Conservation (phyloP, 352 stramenopile genomes). For the Phytophthora palmivora region DNA sequence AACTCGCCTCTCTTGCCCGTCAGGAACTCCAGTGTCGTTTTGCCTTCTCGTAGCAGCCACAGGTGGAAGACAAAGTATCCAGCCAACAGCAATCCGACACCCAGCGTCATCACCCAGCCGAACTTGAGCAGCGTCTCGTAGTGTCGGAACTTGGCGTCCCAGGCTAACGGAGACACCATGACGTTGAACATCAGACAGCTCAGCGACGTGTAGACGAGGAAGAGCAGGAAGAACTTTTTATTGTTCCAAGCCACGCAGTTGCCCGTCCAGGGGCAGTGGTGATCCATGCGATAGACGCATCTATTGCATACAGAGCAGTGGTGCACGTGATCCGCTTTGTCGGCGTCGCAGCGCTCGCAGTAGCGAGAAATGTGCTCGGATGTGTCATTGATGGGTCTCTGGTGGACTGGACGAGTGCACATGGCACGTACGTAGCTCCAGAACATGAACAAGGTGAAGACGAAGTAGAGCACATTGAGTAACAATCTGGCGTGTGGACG, state of each 20-base stretch:
- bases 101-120: slow-evolving; percentile 57
- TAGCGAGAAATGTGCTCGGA: slow-evolving; percentile 49
- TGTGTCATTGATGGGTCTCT: slow-evolving; percentile 11
- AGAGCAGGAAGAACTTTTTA: slow-evolving; percentile 88
- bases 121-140: slow-evolving; percentile 43
- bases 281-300: slow-evolving; percentile 88
- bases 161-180: slow-evolving; percentile 46
- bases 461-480: slow-evolving; percentile 51
- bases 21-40: slow-evolving; percentile 85
- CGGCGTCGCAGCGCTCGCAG: slow-evolving; percentile 77
- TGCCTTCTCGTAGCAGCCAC: slow-evolving; percentile 66
- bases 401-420: slow-evolving; percentile 27
- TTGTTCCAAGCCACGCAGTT: slow-evolving; percentile 89
- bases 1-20: slow-evolving; percentile 59
- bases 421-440: slow-evolving; percentile 79
- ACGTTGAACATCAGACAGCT: slow-evolving; percentile 68
- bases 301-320: slow-evolving; percentile 80
- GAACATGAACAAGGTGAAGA: slow-evolving; percentile 64
- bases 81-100: slow-evolving; percentile 60
- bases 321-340: slow-evolving; percentile 68
- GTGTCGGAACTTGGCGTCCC: slow-evolving; percentile 10
- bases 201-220: slow-evolving; percentile 76
- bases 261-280: slow-evolving; percentile 87
- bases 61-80: slow-evolving; percentile 84
- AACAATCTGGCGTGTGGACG: slow-evolving; percentile 24